Base-by-base conservation (phyloP, 768 basidiomycete species). In the Boletellus emodensis region DNA sequence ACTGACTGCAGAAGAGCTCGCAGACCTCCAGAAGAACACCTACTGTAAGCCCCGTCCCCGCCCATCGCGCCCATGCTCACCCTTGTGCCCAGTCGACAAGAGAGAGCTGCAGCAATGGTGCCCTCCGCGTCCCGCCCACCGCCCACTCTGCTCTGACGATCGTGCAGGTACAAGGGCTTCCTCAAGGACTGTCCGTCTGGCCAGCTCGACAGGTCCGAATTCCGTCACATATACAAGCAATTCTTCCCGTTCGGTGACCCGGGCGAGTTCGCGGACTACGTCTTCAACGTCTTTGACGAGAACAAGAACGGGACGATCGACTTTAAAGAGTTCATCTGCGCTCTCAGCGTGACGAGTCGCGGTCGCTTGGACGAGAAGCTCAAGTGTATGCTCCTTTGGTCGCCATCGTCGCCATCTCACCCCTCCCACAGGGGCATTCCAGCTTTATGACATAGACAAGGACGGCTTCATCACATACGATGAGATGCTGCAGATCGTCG, bases 241-340 rank as follows among this genome's bases (percentile, higher is more conserved):
- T 99, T 99, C 87, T 99, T 99, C 78, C 96, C 96, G 22, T 99
- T 99, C 63, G 96, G 96, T 55, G 95, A 99, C 70, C 95, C 96
- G 8, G 83, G 76, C 52, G 89, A 95, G 67, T 99, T 99, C 64
- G 94, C 96, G 35, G 90, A 97, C 71, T 94, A 95, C 61, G 95
- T 99, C 63, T 99, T 99, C 79, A 94, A 96, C 63, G 94, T 97
- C 51, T 94, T 94, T 67, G 92, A 95, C 67, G 84, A 86, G 64
- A 91, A 95, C 76, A 85, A 87, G 79, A 94, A 90, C 71, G 92
- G 91, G 49, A 92, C 89, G 24, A 99, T 99, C 72, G 96, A 99
- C 75, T 99, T 99, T 72, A 95, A 94, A 62, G 95, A 97, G 74
- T 99, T 99, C 74, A 98, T 99, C 65, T 94, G 93, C 62, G 96